Conservation (phyloP, 371 early-diverging fungal genomes). For the Capillidium heterosporum region DNA sequence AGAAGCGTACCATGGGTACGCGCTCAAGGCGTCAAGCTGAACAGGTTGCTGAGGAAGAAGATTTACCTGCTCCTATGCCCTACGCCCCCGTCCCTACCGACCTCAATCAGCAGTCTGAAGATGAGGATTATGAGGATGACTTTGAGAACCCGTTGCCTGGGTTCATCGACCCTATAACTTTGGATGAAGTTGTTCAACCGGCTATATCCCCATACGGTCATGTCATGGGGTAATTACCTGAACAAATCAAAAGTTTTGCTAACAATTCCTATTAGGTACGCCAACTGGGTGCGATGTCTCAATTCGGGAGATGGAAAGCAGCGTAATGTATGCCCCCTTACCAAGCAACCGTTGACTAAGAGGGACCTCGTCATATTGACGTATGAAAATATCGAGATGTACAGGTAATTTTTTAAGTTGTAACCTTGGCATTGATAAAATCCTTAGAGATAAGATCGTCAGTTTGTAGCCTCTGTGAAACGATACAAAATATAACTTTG, state of each 20-base stretch:
- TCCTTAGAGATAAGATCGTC: background rate
- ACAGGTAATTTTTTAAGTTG: slow-evolving; percentile 9
- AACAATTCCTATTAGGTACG: slow-evolving; percentile 18
- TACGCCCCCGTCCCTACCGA: too few relatives aligned
- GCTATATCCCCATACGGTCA: slow-evolving; percentile 92
- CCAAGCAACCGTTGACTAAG: slow-evolving; percentile 79
- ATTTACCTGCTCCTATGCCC: too few relatives aligned
- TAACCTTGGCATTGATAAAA: background rate
- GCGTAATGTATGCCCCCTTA: slow-evolving; percentile 79
- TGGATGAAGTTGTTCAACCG: slow-evolving; percentile 77
- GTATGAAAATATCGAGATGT: slow-evolving; percentile 69
- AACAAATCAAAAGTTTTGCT: background rate
- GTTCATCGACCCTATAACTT: slow-evolving; percentile 80
- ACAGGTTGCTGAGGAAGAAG: too few relatives aligned
- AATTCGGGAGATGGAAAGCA: slow-evolving; percentile 41
- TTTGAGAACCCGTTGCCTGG: slow-evolving; percentile 68
- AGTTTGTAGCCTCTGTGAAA: background rate
- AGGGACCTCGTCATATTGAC: slow-evolving; percentile 73
- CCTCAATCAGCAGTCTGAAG: slow-evolving; percentile 6
- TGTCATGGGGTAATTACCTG: slow-evolving; percentile 51
- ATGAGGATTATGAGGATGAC: slow-evolving; percentile 10
- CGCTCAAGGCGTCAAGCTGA: too few relatives aligned
- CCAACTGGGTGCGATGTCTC: slow-evolving; percentile 85
- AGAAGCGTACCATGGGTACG: background rate
- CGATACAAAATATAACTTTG: too few relatives aligned